Base-by-base conservation (phyloP, 2,329 filamentous ascomycete species). In the Colletotrichum somersetense region DNA sequence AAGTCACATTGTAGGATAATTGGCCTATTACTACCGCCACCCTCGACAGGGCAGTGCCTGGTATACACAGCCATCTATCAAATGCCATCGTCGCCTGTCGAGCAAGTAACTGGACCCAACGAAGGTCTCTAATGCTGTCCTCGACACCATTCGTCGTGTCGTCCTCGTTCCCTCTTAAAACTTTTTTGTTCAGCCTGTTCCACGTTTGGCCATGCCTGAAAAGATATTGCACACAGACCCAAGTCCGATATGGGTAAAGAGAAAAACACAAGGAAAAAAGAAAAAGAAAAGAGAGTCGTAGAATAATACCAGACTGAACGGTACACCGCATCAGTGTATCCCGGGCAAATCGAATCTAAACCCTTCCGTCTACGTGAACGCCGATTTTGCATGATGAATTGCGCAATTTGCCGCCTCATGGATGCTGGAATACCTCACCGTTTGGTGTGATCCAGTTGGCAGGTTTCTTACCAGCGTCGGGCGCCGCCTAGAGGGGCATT, bases 401-500 rank as follows among this genome's bases (percentile, higher is more conserved):
- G 67, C 62, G 71, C 67, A 73, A 46, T 40, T 66, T 67, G 71
- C 71, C 71, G 67, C 62, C 71, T 62, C 67, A 56, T 70, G 59
- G 57, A 73, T 62, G 38, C 62, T 44, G 12, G 71, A 66, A 44
- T 46, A 57, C 62, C 56, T 71, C 42, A 50, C 44, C 44, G 0
- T 56, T 61, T n/a, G 62, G 61, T 55, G 40, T 48, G 30, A 18
- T 42, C 44, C 40, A 40, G 12, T 12, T 35, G 46, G 67, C 62
- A 50, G 71, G 59, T 40, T 48, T 50, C 57, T 83, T 85, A 88
- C 86, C 86, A 88, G 74, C 86, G 84, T 76, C 85, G 84, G 78
- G 83, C 85, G 77, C 83, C 64, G 18, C 71, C 81, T 44, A 88
- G 79, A 66, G 86, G 85, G 78, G 85, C 79, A 76, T 83, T 85